Conservation (phyloP, 495 filamentous ascomycete species). For the Annulohypoxylon bovei region DNA sequence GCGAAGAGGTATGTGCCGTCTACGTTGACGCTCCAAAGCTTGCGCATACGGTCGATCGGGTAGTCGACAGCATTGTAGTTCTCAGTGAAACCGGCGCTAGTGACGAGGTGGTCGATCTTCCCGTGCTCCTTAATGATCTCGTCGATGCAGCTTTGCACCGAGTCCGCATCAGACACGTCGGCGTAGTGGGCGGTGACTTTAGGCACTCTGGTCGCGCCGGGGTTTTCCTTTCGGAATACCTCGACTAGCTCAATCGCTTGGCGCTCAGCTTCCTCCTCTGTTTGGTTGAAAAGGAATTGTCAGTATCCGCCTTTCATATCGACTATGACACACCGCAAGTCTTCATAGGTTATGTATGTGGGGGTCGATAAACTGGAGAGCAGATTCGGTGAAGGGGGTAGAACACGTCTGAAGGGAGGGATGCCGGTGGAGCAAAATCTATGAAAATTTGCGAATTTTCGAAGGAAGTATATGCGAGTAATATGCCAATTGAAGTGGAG, state of each 20-base stretch:
- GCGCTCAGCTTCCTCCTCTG: conserved; percentile 84
- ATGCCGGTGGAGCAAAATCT: neutral
- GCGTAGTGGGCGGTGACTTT: conserved; percentile 89
- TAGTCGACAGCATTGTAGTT: conserved; percentile 92
- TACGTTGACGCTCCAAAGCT: conserved; percentile 93
- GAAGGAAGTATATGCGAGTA: neutral
- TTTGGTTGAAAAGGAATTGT: conserved; percentile 16
- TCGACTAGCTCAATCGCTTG: conserved; percentile 77
- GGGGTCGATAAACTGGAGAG: conserved; percentile 8
- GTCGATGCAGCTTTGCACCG: conserved; percentile 74
- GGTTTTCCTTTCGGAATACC: conserved; percentile 79
- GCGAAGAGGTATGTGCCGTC: conserved; percentile 94
- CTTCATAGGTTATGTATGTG: conserved; percentile 7
- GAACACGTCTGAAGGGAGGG: neutral
- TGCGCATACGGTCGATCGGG: conserved; percentile 86
- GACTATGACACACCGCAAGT: conserved; percentile 22
- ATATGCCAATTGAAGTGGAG: neutral
- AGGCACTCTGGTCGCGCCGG: conserved; percentile 69
- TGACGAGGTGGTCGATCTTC: conserved; percentile 90
- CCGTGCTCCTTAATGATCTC: conserved; percentile 76
- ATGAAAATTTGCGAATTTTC: neutral
- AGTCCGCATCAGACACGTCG: conserved; percentile 82
- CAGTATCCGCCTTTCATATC: conserved; percentile 8
- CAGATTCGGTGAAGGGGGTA: neutral
- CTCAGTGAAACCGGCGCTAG: conserved; percentile 94